These are phyloP conservation scores for Hypholoma fasciculare DNA, from an alignment of 768 basidiomycete genomes.

Conservation along the genomic window DNA sequence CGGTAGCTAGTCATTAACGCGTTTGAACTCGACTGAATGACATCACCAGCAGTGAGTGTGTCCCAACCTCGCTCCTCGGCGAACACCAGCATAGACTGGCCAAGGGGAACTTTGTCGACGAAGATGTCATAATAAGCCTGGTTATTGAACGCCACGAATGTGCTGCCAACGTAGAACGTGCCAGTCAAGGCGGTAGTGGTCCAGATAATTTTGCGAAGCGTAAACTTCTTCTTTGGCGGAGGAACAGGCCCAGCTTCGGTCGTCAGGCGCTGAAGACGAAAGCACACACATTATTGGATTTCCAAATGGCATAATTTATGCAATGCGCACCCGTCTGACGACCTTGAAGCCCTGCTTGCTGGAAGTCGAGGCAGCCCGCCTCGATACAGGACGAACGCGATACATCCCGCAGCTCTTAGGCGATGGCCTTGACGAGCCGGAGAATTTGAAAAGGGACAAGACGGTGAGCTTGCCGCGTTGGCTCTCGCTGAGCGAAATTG, in stretches of 20 bases:
- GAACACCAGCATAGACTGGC: slow-evolving; percentile 74
- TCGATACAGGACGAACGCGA: slow-evolving; percentile 58
- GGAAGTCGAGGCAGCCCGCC: slow-evolving; percentile 46
- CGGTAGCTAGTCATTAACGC: slow-evolving; percentile 48
- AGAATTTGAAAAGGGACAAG: slow-evolving; percentile 7
- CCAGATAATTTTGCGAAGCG: slow-evolving; percentile 63
- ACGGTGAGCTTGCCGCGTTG: slow-evolving; percentile 12
- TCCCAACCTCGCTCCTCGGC: slow-evolving; percentile 84
- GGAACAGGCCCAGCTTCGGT: slow-evolving; percentile 47
- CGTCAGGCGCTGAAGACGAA: slow-evolving; percentile 52
- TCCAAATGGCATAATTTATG: slow-evolving; percentile 6
- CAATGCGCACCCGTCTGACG: slow-evolving; percentile 54
- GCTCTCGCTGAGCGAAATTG: slow-evolving; percentile 20
- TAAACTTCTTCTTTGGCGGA: slow-evolving; percentile 46
- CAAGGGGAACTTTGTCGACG: slow-evolving; percentile 76
- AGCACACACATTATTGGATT: slow-evolving; percentile 3
- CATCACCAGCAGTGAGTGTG: slow-evolving; percentile 61
- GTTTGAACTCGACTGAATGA: slow-evolving; percentile 53
- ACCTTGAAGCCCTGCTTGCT: slow-evolving; percentile 51
- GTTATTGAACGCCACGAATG: slow-evolving; percentile 75
- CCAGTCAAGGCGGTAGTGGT: slow-evolving; percentile 68
- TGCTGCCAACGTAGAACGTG: slow-evolving; percentile 82
- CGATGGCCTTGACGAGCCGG: slow-evolving; percentile 18
- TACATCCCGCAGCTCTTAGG: slow-evolving; percentile 40
- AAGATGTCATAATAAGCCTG: slow-evolving; percentile 87